Percentiles rank a stretch among this genome's conserved stretches.
Evolutionary conservation across 176 grass and related monocot genomes (phyloP).

Genomic region (Dactylis glomerata): DNA sequence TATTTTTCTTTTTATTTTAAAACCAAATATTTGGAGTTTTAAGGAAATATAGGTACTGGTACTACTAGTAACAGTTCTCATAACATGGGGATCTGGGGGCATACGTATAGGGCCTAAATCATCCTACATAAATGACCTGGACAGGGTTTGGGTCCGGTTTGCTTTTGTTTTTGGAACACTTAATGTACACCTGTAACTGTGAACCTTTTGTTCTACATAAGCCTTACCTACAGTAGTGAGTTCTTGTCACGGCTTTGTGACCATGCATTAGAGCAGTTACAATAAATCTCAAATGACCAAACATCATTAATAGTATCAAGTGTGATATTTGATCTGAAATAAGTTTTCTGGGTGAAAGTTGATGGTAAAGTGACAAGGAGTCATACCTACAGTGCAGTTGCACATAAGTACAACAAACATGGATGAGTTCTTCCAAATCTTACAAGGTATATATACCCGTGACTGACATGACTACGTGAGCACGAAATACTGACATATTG

Average conservation of each 20-base stretch:
- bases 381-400: neutral
- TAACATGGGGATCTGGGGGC: neutral
- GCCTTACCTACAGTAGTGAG: neutral
- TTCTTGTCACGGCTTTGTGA: neutral
- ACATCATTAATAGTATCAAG: neutral
- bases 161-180: neutral
- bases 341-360: neutral
- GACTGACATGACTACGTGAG: neutral
- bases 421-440: neutral
- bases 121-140: neutral
- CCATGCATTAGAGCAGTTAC: neutral
- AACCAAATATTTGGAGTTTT: neutral
- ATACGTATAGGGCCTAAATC: neutral
- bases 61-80: neutral
- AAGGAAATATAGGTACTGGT: neutral
- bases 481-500: neutral
- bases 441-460: neutral
- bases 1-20: neutral
- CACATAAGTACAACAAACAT: neutral
- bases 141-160: neutral
- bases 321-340: neutral
- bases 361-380: neutral
- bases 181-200: neutral
- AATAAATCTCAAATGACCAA: neutral
- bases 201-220: neutral